Evolutionary conservation across 805 yeast species (phyloP).

Genomic region (Yarrowia divulgata): DNA sequence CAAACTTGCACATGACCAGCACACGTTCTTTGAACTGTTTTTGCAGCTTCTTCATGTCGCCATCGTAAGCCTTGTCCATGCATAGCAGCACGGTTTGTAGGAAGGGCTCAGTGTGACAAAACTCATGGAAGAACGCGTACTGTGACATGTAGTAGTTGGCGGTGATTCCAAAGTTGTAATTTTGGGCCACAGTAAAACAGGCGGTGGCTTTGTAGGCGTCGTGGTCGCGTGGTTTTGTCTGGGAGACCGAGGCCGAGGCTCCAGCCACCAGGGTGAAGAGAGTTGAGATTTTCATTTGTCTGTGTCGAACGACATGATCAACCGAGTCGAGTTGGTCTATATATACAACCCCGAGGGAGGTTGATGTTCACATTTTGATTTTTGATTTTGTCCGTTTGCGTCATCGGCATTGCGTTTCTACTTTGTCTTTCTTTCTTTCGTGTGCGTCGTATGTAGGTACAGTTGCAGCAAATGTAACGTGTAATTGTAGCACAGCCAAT

Average conservation of each 20-base stretch:
- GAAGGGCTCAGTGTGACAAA: constrained; percentile 14
- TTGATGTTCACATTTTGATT: too few species aligned
- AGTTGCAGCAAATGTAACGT: constrained; percentile 1
- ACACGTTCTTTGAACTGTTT: constrained; percentile 16
- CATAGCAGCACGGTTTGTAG: constrained; percentile 24
- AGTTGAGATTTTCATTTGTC: constrained; percentile 2
- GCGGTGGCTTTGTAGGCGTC: constrained; percentile 15
- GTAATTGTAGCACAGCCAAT: constrained; percentile 15
- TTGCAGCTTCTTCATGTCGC: constrained; percentile 7
- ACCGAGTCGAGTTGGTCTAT: not conserved
- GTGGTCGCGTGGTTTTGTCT: constrained; percentile 26
- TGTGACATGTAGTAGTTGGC: constrained; percentile 13
- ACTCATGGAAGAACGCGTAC: constrained; percentile 29
- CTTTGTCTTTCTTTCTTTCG: not conserved
- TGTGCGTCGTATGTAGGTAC: constrained; percentile 27
- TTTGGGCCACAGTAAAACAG: constrained; percentile 21
- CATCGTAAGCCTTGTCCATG: constrained; percentile 29
- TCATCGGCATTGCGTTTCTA: constrained; percentile 1
- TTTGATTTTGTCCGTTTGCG: constrained; percentile 6
- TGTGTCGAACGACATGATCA: not conserved
- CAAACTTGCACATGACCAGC: constrained; percentile 30
- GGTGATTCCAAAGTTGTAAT: constrained; percentile 29
- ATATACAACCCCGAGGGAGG: not conserved
- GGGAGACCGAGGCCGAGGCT: constrained; percentile 23
- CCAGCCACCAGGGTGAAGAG: constrained; percentile 2